Base-by-base conservation (phyloP, 441 rosid genomes). In the Euphorbia celastroides region DNA sequence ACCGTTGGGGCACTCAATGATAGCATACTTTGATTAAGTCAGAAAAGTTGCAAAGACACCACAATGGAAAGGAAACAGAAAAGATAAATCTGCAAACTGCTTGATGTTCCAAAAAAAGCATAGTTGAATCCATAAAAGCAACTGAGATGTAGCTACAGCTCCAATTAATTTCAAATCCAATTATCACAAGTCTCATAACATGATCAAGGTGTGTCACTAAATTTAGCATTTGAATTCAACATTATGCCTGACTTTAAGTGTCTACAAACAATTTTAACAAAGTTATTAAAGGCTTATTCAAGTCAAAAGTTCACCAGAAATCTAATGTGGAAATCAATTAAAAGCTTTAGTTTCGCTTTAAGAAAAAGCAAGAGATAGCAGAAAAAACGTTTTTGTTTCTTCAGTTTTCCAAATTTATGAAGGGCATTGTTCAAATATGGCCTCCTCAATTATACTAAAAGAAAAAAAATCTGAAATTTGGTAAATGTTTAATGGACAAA, bases 391-490 rank as follows among this genome's bases (percentile, higher is more conserved):
- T 36, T 36, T 57, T 57, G 26, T 3, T 56, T 42, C 26, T 14
- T 17, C 42, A 14, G 16, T 36, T 13, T 11, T 9, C 7, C 38
- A 34, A 7, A 12, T 2, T 28, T n/a, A 3, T 8, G 26, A 1
- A 32, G 27, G 51, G 23, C 60, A 36, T 54, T 14, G 46, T 5
- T 36, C 12, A n/a, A 34, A 65, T 17, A 14, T 25, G 32, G 31
- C 60, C 51, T 9, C 36, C 16, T 16, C 25, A 26, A 55, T 34
- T 12, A 55, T n/a, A 1, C 3, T 25, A 32, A 19, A 65, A 2
- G 31, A 38, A 54, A 30, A n/a, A n/a, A n/a, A n/a, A n/a, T 31
- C n/a, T 48, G 46, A 64, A 26, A 36, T 66, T 60, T 42, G 19
- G 12, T 16, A 7, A 34, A 25, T 23, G 50, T 5, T 23, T 17